phyloP scores from a whole-genome alignment of 2,329 filamentous ascomycete species.

The Macrophomina pseudophaseolina region DNA sequence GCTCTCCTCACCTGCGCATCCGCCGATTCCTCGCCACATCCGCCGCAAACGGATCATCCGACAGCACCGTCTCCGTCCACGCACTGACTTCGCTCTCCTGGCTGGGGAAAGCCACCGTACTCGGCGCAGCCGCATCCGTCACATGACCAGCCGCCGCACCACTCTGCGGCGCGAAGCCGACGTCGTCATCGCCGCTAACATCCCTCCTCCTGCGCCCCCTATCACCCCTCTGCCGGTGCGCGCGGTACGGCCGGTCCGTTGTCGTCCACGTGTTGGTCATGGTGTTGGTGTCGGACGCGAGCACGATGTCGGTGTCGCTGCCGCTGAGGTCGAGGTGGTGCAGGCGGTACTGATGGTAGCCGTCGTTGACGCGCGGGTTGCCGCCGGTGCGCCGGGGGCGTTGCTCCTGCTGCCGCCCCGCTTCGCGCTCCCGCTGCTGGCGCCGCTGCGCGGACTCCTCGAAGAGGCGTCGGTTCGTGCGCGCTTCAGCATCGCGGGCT shows the following conservation, averaged over 20 bases:
- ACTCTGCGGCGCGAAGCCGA: neutral
- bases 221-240: neutral
- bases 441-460: conserved; percentile 37
- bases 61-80: conserved; percentile 4
- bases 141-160: neutral
- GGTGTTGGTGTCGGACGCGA: conserved; percentile 14
- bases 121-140: neutral
- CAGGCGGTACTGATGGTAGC: neutral
- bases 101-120: conserved; percentile 13
- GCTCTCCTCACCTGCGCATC: neutral
- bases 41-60: conserved; percentile 3
- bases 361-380: conserved; percentile 8
- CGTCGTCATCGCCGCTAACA: too few relatives aligned
- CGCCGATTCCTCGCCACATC: conserved; percentile 15
- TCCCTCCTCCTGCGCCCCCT: too few relatives aligned
- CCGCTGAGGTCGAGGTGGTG: neutral
- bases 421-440: conserved; percentile 37
- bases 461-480: neutral
- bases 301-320: conserved; percentile 15
- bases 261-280: neutral
- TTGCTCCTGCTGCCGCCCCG: conserved; percentile 38
- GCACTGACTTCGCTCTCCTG: neutral
- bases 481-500: conserved; percentile 49
- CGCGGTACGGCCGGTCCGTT: neutral
- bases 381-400: too few relatives aligned